Base-by-base conservation (phyloP, 2,329 filamentous ascomycete species). In the Trichoderma atroviride region DNA sequence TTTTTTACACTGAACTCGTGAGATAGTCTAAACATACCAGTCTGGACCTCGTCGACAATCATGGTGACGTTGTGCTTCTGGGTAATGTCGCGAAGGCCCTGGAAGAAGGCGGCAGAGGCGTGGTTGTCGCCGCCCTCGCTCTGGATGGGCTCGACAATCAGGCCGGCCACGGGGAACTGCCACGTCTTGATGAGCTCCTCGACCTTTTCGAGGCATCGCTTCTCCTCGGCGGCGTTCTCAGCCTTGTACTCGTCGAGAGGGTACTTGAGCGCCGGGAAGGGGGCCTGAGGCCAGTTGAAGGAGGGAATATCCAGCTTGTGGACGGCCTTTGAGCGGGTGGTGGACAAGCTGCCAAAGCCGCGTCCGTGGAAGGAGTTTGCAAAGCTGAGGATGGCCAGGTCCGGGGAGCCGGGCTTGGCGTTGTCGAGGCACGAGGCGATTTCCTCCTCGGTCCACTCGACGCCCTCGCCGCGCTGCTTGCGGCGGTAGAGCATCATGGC, bases 241-340 rank as follows among this genome's bases (percentile, higher is more conserved):
- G 87, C 84, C 5, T 81, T 86, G 77, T 92, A 84, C 71, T 92
- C 83, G 74, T 92, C 88, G 22, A 94, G 87, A 2, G 92, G 92
- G 80, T 94, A 94, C 80, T 92, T 92, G 73, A 93, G 84, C 35
- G 81, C 75, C n/a, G 92, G 92, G 84, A 95, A 95, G 43, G 89
- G 84, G n/a, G 92, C 91, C 80, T 92, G 91, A 64, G 92, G 92
- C 92, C 92, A 95, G 83, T 94, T 89, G 78, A 95, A 95, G 71
- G 92, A 90, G n/a, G 92, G 92, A 73, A 95, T 94, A 78, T 95
- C 92, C 74, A 95, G 85, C 81, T 95, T 95, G 85, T 95, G 92
- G 74, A 95, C 92, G 67, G 92, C 86, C 84, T 94, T 94, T 79
- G 88, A 91, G 78, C 92, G 90, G 37, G 92, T 95, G 72, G 92